Evolutionary conservation across 768 basidiomycete species (phyloP), one percentile per base, ranked within the genome.

Genomic region (Hericium erinaceus): DNA sequence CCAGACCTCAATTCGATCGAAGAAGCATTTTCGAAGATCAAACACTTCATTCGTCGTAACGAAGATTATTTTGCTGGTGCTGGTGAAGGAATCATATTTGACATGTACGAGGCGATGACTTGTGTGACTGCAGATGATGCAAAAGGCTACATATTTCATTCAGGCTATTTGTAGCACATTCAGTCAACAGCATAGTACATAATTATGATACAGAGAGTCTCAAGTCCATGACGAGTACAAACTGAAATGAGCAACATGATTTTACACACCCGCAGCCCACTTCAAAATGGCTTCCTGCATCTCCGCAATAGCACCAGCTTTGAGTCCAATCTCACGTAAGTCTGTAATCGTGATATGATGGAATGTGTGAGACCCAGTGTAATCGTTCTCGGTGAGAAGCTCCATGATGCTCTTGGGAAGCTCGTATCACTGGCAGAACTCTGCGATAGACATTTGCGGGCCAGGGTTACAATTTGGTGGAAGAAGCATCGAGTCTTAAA

Each of bases 1-100:
- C 74, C 73, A 0, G 73, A 76, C 48, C 54, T 72, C 44, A 74
- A 76, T 49, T 73, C 74, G 0, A 74, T 74, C 16, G 69, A 76
- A 57, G 70, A 74, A 55, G 73, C 71, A 0, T 75, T 75, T 54
- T 73, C 69, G 1, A 65, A 68, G 51, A 67, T 74, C 63, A 75
- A 75, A 51, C 16, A 57, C 1, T 64, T 48, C 22, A 64, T 74
- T 39, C 62, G 62, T 3, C 55, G 66, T 0, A 59, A 73, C 48
- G 39, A 59, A 16, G 61, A 2, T 54, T 61, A 28, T 7, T 40
- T 18, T 18, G 37, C 39, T 41, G 57, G 22, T 38, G 56, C 44
- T 56, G 61, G 22, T 52, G 48, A 46, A 1, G 63, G 63, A 0
- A 63, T 71, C 39, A 52, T 70, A 28, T 68, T 55, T 61, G 65